These are phyloP conservation scores for Calonectria leucothoes DNA, from an alignment of 2,329 filamentous ascomycete species.

Conservation along the genomic window DNA sequence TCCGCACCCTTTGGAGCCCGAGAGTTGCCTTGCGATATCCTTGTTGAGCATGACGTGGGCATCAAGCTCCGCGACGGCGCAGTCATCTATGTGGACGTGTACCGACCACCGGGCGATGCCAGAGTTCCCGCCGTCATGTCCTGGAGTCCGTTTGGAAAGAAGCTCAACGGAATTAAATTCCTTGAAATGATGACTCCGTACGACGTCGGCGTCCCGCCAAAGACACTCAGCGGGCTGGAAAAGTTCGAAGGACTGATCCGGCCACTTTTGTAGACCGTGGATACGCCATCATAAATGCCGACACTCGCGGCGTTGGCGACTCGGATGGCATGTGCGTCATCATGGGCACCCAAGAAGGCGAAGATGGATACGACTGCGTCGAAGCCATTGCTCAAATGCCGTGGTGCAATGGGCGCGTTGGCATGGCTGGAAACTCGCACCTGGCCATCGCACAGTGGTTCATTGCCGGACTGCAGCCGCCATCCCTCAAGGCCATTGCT, in stretches of 20 bases:
- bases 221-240: slow-evolving; percentile 14
- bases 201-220: slow-evolving; percentile 32
- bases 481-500: slow-evolving; percentile 20
- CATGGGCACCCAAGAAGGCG: slow-evolving; percentile 18
- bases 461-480: slow-evolving; percentile 1
- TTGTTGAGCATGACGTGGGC: slow-evolving; percentile 57
- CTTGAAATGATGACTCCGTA: slow-evolving; percentile 37
- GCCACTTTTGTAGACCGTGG: slow-evolving; percentile 14
- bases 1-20: background rate
- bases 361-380: slow-evolving; percentile 21
- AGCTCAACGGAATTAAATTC: slow-evolving; percentile 54
- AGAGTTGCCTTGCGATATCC: slow-evolving; percentile 45
- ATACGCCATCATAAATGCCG: slow-evolving; percentile 19
- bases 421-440: slow-evolving; percentile 23
- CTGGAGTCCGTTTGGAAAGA: slow-evolving; percentile 61
- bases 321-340: slow-evolving; percentile 11
- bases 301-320: slow-evolving; percentile 11
- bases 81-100: slow-evolving; percentile 57
- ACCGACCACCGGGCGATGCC: slow-evolving; percentile 51
- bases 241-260: slow-evolving; percentile 27
- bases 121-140: slow-evolving; percentile 56
- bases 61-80: slow-evolving; percentile 56
- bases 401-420: slow-evolving; percentile 21
- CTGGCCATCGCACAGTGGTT: slow-evolving; percentile 22
- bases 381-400: slow-evolving; percentile 15